Conservation (phyloP, 176 grass and related monocot genomes). For the Aegilops speltoides region DNA sequence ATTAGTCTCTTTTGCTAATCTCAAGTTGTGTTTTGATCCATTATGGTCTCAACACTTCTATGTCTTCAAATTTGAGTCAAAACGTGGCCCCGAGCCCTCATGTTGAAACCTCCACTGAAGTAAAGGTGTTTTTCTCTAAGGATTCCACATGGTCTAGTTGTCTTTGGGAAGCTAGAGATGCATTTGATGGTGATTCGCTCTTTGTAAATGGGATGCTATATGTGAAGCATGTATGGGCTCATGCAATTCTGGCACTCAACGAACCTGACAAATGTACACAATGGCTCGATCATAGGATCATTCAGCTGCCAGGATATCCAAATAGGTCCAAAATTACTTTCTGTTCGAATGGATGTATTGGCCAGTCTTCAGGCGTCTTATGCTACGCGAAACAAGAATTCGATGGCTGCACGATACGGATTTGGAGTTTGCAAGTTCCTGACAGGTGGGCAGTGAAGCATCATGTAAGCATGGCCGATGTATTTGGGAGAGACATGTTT, state of each 20-base stretch:
- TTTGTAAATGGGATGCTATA: background rate
- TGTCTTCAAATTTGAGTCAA: slow-evolving; percentile 11
- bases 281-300: background rate
- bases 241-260: background rate
- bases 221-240: background rate
- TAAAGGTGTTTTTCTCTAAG: too few relatives aligned
- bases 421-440: slow-evolving; percentile 19
- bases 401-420: background rate
- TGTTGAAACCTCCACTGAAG: too few relatives aligned
- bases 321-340: accelerated
- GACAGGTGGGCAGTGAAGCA: background rate
- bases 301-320: background rate
- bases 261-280: background rate
- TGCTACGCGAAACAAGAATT: too few relatives aligned
- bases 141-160: too few relatives aligned
- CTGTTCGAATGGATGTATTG: too few relatives aligned
- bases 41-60: slow-evolving; percentile 23
- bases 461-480: background rate
- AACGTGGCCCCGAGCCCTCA: too few relatives aligned
- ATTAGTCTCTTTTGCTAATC: background rate
- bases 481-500: background rate
- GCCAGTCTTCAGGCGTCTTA: too few relatives aligned
- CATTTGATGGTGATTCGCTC: too few relatives aligned
- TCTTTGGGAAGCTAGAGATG: too few relatives aligned
- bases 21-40: slow-evolving; percentile 30